Conservation (phyloP, 805 yeast species). For the Teunomyces barrocoloradensis region DNA sequence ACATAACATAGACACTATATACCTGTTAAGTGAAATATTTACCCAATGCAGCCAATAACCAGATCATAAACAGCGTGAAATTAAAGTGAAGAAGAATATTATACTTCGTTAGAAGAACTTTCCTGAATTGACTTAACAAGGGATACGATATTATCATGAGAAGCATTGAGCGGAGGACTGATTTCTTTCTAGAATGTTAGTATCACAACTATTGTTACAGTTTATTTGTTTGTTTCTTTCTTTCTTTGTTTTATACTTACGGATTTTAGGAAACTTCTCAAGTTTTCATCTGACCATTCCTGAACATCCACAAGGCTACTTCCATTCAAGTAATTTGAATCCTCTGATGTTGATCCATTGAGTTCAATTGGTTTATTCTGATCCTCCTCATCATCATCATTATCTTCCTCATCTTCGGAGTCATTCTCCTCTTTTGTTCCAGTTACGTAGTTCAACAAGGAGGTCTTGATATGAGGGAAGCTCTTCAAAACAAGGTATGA, state of each 20-base stretch:
- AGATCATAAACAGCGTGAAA: conserved; percentile 11
- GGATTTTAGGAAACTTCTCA: conserved; percentile 34
- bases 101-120: conserved; percentile 16
- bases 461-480: conserved; percentile 47
- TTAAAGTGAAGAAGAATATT: conserved; percentile 18
- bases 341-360: background rate
- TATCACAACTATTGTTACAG: conserved; percentile 3
- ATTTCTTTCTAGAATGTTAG: conserved; percentile 43
- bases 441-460: conserved; percentile 19
- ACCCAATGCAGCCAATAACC: conserved; percentile 1
- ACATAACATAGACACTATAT: conserved; percentile 1
- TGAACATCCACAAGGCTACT: conserved; percentile 26
- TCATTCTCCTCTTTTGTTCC: conserved; percentile 17
- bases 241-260: conserved; percentile 27
- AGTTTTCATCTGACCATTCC: conserved; percentile 35
- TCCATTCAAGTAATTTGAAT: conserved; percentile 8
- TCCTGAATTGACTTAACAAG: conserved; percentile 43
- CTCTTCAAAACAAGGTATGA: conserved; percentile 43
- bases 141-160: conserved; percentile 46
- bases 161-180: conserved; percentile 44
- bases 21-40: background rate
- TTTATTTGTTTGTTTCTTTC: background rate
- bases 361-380: conserved; percentile 23
- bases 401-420: conserved; percentile 4
- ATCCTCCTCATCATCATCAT: conserved; percentile 15